A percentile compares a stretch with the other conserved stretches of the same genome.
Conservation (phyloP, 805 yeast genomes). For the Starmerella apis region DNA sequence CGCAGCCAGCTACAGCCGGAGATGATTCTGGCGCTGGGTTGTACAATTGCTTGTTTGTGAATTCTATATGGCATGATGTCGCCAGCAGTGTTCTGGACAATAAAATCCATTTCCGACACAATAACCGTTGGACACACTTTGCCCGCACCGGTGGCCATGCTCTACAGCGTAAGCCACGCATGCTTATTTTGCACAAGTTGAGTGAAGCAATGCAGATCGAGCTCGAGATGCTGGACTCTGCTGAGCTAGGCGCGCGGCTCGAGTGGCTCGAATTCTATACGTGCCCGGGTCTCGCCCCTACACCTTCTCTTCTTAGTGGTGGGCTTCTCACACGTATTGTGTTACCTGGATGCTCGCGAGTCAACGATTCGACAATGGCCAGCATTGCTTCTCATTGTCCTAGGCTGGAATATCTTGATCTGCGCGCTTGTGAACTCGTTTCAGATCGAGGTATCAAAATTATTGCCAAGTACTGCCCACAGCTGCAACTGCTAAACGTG, state of each 20-base stretch:
- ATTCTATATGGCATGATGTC: conserved; percentile 51
- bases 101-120: conserved; percentile 46
- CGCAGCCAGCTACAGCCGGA: conserved; percentile 14
- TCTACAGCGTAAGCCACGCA: conserved; percentile 26
- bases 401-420: conserved; percentile 52
- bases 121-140: conserved; percentile 39
- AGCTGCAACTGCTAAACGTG: conserved; percentile 53
- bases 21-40: conserved; percentile 32
- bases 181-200: conserved; percentile 59
- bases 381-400: conserved; percentile 47
- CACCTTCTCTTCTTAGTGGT: conserved; percentile 38
- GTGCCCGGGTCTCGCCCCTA: conserved; percentile 63
- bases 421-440: conserved; percentile 73
- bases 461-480: conserved; percentile 51
- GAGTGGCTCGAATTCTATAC: conserved; percentile 71
- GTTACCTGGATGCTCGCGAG: conserved; percentile 58
- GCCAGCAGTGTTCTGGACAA: conserved; percentile 47
- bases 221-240: conserved; percentile 39
- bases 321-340: conserved; percentile 38
- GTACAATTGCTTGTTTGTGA: conserved; percentile 57
- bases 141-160: conserved; percentile 24
- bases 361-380: conserved; percentile 51
- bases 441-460: conserved; percentile 65
- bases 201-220: conserved; percentile 44
- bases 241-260: conserved; percentile 40